Base-by-base conservation (phyloP, 1,284 basidiomycete genomes). In the Anthracocystis panici-leucophaei region DNA sequence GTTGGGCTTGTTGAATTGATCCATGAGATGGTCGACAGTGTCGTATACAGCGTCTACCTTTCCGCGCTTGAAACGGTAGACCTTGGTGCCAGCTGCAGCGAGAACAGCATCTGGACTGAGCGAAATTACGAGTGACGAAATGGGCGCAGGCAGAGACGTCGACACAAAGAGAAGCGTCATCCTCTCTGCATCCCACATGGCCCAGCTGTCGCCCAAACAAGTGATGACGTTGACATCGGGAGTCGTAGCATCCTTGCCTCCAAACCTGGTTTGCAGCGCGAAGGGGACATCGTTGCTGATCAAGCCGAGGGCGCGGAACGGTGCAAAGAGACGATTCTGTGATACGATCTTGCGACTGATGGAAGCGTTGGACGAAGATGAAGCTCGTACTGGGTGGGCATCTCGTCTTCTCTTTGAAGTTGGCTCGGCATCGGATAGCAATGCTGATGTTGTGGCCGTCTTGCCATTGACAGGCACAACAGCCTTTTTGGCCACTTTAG, bases 81-180 rank as follows among this genome's bases (percentile, higher is more conserved):
- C 88, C 81, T 89, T 86, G 10, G 88, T 85, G 2, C 94, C 93
- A 21, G 91, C 89, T 33, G 93, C 88, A 27, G 90, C 91, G 89
- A 93, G 97, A 2, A 98, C 91, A 44, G 91, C 90, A 84, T 96
- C 93, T 3, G 92, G 92, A 68, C 93, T 92, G 88, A 95, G 91
- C 40, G 77, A 71, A 40, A 78, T 64, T 9, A 89, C 89, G 80
- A 99, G 87, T 70, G 89, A 90, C 3, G 91, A 88, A 75, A 99
- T 95, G 33, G 89, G 88, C 21, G 90, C 89, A 10, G 88, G 89
- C 14, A 91, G 88, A 82, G 95, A 92, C 10, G 93, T 91, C 92
- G 95, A 94, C 66, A 97, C 94, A 84, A 99, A 98, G 50, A 98
- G 88, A 51, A 99, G 87, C 18, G 89, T 90, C 92, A 99, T 95